Conservation (phyloP, 495 filamentous ascomycete species). For the Aspergillus affinis region DNA sequence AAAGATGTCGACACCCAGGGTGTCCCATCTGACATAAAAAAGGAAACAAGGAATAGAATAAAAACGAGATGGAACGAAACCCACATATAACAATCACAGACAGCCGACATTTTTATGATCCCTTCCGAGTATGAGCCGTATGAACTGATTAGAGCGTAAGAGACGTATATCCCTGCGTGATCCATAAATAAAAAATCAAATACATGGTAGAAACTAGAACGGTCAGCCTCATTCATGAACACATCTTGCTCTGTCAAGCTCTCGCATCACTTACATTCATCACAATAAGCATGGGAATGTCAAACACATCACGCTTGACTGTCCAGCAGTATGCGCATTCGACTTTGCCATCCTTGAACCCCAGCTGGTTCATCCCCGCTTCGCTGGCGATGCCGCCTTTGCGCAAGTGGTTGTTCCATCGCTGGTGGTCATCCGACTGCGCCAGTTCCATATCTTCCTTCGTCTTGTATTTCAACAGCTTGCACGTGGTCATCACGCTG, state of each 20-base stretch:
- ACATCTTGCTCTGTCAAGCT: not conserved
- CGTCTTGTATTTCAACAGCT: conserved; percentile 86
- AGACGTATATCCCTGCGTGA: conserved; percentile 1
- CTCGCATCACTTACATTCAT: conserved; percentile 77
- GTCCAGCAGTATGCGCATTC: conserved; percentile 96
- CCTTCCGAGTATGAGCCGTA: conserved; percentile 18
- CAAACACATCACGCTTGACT: conserved; percentile 94
- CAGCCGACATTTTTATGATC: conserved; percentile 12
- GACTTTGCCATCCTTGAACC: conserved; percentile 85
- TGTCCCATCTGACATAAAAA: not conserved
- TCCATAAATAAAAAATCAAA: conserved; percentile 34
- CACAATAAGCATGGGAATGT: conserved; percentile 97
- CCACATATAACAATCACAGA: conserved; percentile 1
- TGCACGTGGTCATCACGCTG: conserved; percentile 77
- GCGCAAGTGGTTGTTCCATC: conserved; percentile 46
- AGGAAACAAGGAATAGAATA: not conserved
- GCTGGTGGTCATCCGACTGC: conserved; percentile 43
- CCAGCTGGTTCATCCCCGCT: conserved; percentile 69
- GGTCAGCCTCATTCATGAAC: not conserved
- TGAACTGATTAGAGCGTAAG: conserved; percentile 12
- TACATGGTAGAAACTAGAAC: conserved; percentile 45
- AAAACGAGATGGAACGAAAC: not conserved
- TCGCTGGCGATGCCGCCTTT: conserved; percentile 68
- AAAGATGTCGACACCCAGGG: conserved; percentile 14
- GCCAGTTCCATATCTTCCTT: conserved; percentile 58